phyloP scores from a whole-genome alignment of 495 filamentous ascomycete genomes.

The Elaphomyces granulatus region DNA sequence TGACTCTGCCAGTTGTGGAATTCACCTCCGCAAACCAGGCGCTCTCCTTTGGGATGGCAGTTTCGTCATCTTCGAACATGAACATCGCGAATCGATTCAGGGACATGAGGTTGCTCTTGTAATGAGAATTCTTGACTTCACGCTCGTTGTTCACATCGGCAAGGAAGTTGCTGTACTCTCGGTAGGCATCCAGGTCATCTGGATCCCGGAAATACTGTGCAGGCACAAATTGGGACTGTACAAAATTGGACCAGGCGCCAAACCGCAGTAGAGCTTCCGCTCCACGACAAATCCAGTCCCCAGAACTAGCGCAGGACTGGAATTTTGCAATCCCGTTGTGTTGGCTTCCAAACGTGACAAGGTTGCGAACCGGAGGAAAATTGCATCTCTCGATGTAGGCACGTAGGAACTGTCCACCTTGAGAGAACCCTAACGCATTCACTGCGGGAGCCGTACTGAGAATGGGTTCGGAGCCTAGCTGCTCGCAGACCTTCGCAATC shows the following conservation, averaged over 20 bases:
- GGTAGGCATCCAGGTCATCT: constrained; percentile 52
- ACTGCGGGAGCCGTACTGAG: constrained; percentile 66
- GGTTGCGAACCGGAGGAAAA: constrained; percentile 57
- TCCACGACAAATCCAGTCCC: constrained; percentile 68
- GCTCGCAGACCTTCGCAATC: constrained; percentile 61
- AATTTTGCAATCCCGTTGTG: constrained; percentile 90
- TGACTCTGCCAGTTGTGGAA: constrained; percentile 44
- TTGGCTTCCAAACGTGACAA: constrained; percentile 85
- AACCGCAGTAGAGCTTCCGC: constrained; percentile 55
- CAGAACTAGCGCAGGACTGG: constrained; percentile 41
- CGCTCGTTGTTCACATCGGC: constrained; percentile 98
- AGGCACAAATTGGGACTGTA: constrained; percentile 69
- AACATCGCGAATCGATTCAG: constrained; percentile 79
- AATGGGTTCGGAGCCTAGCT: constrained; percentile 62
- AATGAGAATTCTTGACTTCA: constrained; percentile 51
- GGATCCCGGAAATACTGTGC: constrained; percentile 91
- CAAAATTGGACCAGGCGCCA: constrained; percentile 61
- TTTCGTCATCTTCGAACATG: constrained; percentile 74
- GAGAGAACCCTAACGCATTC: constrained; percentile 87
- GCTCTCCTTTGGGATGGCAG: constrained; percentile 82
- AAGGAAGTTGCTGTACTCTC: constrained; percentile 80
- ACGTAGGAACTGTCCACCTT: constrained; percentile 91
- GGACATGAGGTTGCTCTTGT: constrained; percentile 52
- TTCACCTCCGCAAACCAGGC: constrained; percentile 86
- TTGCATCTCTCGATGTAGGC: constrained; percentile 91